Conservation (phyloP, 2,329 filamentous ascomycete species). For the Colletotrichum sp. region DNA sequence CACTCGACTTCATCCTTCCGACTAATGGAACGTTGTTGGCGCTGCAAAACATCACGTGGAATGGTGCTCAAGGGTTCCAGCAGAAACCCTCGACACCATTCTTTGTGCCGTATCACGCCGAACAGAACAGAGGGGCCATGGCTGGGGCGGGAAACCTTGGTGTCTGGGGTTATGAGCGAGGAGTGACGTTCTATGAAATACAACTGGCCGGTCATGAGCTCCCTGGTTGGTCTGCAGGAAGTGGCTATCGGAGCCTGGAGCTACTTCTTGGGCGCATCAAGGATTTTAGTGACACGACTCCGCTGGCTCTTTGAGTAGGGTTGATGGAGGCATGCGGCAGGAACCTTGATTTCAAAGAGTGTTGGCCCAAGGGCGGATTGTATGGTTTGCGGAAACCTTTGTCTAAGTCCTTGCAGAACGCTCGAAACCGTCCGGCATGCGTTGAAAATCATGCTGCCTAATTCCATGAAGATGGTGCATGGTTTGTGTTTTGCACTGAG, state of each 20-base stretch:
- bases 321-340: neutral
- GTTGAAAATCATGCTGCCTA: neutral
- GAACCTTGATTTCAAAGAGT: neutral
- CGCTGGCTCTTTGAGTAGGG: conserved; percentile 12
- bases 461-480: neutral
- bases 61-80: conserved; percentile 68
- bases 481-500: neutral
- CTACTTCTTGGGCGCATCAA: conserved; percentile 28
- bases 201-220: conserved; percentile 27
- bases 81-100: conserved; percentile 38
- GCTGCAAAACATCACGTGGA: conserved; percentile 77
- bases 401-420: neutral
- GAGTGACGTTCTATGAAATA: conserved; percentile 20
- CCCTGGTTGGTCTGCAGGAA: conserved; percentile 30
- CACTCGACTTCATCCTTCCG: conserved; percentile 60
- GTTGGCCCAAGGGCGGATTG: neutral
- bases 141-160: conserved; percentile 15
- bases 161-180: conserved; percentile 18
- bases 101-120: conserved; percentile 21
- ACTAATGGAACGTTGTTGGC: conserved; percentile 67
- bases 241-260: conserved; percentile 31
- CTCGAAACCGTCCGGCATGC: neutral
- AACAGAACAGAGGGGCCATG: conserved; percentile 31
- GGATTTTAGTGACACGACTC: neutral
- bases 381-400: neutral